Percentiles rank a stretch among this genome's conserved stretches.
phyloP scores from a whole-genome alignment of 2,329 filamentous ascomycete species.

The Colletotrichum tofieldiae region DNA sequence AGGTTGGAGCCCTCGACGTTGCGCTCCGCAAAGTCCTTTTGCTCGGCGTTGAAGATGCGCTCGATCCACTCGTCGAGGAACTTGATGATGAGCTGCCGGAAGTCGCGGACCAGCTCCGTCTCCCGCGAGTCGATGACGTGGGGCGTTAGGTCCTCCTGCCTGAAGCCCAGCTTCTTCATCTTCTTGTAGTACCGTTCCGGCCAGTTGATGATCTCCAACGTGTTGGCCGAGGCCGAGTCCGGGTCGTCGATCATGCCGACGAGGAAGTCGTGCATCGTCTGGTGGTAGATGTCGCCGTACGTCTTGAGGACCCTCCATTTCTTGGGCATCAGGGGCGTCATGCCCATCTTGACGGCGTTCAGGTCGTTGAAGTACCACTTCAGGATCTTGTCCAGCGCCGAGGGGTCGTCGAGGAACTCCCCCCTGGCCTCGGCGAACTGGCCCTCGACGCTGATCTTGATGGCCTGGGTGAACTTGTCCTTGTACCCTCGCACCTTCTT shows the following conservation, averaged over 20 bases:
- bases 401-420: conserved; percentile 87
- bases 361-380: conserved; percentile 99
- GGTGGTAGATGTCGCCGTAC: conserved; percentile 92
- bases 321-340: conserved; percentile 93
- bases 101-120: conserved; percentile 91
- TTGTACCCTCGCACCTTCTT: conserved; percentile 96
- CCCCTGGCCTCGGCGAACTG: conserved; percentile 82
- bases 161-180: conserved; percentile 91
- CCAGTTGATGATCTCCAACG: conserved; percentile 94
- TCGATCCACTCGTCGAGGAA: conserved; percentile 99
- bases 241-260: conserved; percentile 86
- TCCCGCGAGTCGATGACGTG: conserved; percentile 94
- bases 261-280: conserved; percentile 95
- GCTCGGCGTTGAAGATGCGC: conserved; percentile 87
- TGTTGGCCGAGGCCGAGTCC: conserved; percentile 86
- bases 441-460: conserved; percentile 79
- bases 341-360: conserved; percentile 93
- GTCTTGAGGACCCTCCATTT: conserved; percentile 97
- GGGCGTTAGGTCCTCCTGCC: conserved; percentile 81
- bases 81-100: conserved; percentile 94
- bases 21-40: conserved; percentile 84
- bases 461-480: conserved; percentile 90
- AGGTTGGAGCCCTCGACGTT: conserved; percentile 82
- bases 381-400: conserved; percentile 87
- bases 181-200: conserved; percentile 96